These are phyloP conservation scores for Candida sanyiensis DNA, from an alignment of 805 yeast genomes.

Conservation along the genomic window DNA sequence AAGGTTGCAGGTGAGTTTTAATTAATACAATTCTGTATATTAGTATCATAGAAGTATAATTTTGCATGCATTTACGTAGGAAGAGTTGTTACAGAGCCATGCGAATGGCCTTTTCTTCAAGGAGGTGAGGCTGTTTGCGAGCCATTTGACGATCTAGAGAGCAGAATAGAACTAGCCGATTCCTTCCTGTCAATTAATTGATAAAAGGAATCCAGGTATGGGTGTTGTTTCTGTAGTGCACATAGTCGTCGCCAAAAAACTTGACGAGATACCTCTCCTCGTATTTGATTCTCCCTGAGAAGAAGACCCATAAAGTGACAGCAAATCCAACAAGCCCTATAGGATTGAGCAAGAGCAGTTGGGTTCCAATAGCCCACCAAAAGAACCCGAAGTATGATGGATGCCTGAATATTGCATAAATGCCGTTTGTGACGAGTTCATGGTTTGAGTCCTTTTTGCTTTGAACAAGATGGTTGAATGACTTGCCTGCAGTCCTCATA, in stretches of 20 bases:
- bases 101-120: too few relatives aligned
- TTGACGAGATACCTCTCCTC: conserved; percentile 63
- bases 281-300: conserved; percentile 53
- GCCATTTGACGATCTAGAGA: too few relatives aligned
- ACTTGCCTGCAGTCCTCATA: conserved; percentile 82
- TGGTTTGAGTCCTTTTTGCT: conserved; percentile 49
- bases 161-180: too few relatives aligned
- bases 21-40: too few relatives aligned
- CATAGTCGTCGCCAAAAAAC: conserved; percentile 71
- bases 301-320: conserved; percentile 61
- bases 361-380: conserved; percentile 90
- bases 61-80: too few relatives aligned
- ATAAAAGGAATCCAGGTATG: conserved; percentile 65
- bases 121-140: too few relatives aligned
- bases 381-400: conserved; percentile 91
- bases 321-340: conserved; percentile 50
- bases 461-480: conserved; percentile 79
- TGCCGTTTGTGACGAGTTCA: conserved; percentile 63
- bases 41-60: too few relatives aligned
- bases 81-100: too few relatives aligned
- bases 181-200: too few relatives aligned
- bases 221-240: conserved; percentile 42
- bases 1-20: conserved; percentile 27
- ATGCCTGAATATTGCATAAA: conserved; percentile 66
- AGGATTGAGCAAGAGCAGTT: conserved; percentile 63